These are phyloP conservation scores for Rasamsonia emersonii DNA, from an alignment of 2,329 filamentous ascomycete genomes.

Conservation along the genomic window DNA sequence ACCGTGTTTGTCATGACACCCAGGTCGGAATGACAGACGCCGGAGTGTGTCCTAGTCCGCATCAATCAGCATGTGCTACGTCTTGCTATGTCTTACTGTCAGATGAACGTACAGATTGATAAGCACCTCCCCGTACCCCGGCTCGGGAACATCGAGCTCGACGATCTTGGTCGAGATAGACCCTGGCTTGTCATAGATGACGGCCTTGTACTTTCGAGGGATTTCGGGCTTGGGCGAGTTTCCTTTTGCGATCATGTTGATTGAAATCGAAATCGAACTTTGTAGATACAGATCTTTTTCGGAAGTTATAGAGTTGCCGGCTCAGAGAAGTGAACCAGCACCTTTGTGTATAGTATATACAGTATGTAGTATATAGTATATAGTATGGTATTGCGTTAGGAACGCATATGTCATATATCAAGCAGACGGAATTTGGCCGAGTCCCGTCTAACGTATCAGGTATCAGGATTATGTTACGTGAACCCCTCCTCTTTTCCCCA, in stretches of 20 bases:
- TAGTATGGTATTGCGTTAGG: no score
- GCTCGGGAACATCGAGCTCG: slow-evolving; percentile 56
- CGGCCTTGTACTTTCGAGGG: slow-evolving; percentile 54
- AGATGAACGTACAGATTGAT: slow-evolving; percentile 47
- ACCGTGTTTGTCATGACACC: slow-evolving; percentile 45
- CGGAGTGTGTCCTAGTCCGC: slow-evolving; percentile 47
- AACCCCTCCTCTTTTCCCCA: no score
- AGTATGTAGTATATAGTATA: no score
- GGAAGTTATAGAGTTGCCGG: no score
- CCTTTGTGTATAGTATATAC: no score
- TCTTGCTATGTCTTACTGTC: neutral
- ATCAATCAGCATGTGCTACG: neutral
- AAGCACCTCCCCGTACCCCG: slow-evolving; percentile 53
- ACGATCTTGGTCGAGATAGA: slow-evolving; percentile 56
- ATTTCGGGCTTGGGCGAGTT: slow-evolving; percentile 30
- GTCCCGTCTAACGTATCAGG: no score
- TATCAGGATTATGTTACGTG: no score
- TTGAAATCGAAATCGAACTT: neutral
- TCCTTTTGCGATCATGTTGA: slow-evolving; percentile 21
- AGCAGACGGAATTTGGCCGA: no score
- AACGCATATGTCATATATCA: no score
- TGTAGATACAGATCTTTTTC: neutral
- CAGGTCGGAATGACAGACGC: slow-evolving; percentile 57
- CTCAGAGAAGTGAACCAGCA: no score
- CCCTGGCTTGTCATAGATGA: slow-evolving; percentile 58